Conservation (phyloP, 208 protist species). For the Leishmania braziliensis region DNA sequence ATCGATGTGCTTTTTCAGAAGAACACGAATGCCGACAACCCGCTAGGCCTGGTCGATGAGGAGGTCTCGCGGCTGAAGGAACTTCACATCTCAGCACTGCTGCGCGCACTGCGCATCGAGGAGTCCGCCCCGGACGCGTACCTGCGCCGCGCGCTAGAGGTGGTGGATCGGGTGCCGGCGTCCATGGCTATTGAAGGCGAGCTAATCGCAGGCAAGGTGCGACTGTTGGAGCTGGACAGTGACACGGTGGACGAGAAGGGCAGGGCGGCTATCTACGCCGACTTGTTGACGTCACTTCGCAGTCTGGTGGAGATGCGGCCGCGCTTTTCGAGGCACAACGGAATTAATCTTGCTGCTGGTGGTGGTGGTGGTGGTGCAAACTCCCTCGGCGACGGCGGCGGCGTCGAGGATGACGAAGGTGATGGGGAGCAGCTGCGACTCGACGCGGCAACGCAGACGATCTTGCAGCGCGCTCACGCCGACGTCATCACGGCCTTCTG, state of each 20-base stretch:
- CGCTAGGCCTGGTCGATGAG: slow-evolving; percentile 36
- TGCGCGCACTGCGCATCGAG: slow-evolving; percentile 74
- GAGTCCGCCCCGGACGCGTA: slow-evolving; percentile 57
- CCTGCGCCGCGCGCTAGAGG: slow-evolving; percentile 56
- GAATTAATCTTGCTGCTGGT: background rate
- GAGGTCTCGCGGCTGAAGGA: slow-evolving; percentile 36
- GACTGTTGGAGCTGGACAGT: slow-evolving; percentile 67
- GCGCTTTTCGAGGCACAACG: slow-evolving; percentile 18
- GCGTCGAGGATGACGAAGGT: slow-evolving; percentile 12
- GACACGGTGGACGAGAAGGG: slow-evolving; percentile 60
- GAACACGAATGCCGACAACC: slow-evolving; percentile 71
- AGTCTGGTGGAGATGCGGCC: slow-evolving; percentile 81
- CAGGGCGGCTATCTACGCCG: slow-evolving; percentile 61
- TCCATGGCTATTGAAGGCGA: slow-evolving; percentile 75
- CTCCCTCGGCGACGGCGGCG: background rate
- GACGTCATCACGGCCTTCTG: slow-evolving; percentile 63
- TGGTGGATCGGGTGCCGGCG: slow-evolving; percentile 69
- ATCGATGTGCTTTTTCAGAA: slow-evolving; percentile 73
- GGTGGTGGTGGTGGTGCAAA: background rate
- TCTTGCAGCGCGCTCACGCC: slow-evolving; percentile 52
- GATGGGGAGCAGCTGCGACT: slow-evolving; percentile 16
- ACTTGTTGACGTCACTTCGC: slow-evolving; percentile 76
- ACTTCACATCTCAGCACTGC: slow-evolving; percentile 39
- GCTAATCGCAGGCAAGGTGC: slow-evolving; percentile 70
- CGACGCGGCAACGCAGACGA: slow-evolving; percentile 33